Evolutionary conservation across 352 stramenopile species (phyloP).

Genomic region (Phytophthora ramorum): DNA sequence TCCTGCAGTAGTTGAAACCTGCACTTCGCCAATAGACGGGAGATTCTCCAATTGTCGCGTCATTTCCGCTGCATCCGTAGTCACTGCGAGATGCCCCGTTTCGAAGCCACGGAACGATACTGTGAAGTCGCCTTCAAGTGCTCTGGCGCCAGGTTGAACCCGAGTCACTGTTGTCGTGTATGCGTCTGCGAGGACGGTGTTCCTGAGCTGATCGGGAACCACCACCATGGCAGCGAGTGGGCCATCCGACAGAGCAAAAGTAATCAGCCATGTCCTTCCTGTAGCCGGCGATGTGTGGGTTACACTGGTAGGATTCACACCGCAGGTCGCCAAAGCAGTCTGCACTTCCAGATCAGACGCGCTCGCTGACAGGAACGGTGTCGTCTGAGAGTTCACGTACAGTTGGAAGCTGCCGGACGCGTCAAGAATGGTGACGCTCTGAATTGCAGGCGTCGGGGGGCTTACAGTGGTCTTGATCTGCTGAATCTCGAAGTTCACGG

Average conservation of each 20-base stretch:
- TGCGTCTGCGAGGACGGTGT: slow-evolving; percentile 46
- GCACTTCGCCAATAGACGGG: slow-evolving; percentile 76
- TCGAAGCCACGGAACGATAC: slow-evolving; percentile 81
- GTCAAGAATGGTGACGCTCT: slow-evolving; percentile 69
- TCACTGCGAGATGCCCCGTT: slow-evolving; percentile 70
- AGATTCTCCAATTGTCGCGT: slow-evolving; percentile 92
- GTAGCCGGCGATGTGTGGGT: slow-evolving; percentile 44
- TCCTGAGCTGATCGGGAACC: slow-evolving; percentile 62
- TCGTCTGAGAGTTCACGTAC: slow-evolving; percentile 73
- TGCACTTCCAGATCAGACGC: slow-evolving; percentile 52
- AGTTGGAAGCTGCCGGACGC: slow-evolving; percentile 75
- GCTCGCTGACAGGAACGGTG: slow-evolving; percentile 52
- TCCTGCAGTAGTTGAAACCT: slow-evolving; percentile 57
- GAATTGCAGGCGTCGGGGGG: slow-evolving; percentile 68
- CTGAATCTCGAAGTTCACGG: slow-evolving; percentile 91
- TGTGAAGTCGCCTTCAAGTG: slow-evolving; percentile 83
- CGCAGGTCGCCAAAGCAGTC: slow-evolving; percentile 59
- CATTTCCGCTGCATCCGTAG: slow-evolving; percentile 66
- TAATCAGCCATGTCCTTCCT: slow-evolving; percentile 74
- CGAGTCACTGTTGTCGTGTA: slow-evolving; percentile 63
- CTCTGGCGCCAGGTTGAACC: slow-evolving; percentile 49
- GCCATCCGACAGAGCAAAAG: slow-evolving; percentile 59
- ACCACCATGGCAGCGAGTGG: slow-evolving; percentile 62
- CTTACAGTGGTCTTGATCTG: slow-evolving; percentile 84
- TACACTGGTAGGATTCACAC: slow-evolving; percentile 62